Conservation (phyloP, 306 rosid species). For the Hippophae tibetana region DNA sequence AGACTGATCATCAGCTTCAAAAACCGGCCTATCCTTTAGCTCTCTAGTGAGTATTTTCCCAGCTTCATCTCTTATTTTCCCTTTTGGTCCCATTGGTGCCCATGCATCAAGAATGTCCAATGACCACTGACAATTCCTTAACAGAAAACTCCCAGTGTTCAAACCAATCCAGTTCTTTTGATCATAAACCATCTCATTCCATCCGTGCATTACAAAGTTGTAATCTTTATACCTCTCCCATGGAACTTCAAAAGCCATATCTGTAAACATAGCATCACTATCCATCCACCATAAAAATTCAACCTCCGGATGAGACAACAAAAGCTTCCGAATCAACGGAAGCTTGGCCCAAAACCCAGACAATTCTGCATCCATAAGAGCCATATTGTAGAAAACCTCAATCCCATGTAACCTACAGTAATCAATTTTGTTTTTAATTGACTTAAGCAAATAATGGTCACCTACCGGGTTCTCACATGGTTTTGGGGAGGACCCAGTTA, state of each 20-base stretch:
- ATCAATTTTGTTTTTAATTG: conserved; percentile 83
- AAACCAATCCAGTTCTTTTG: conserved; percentile 80
- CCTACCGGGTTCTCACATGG: conserved; percentile 91
- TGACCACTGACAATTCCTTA: conserved; percentile 77
- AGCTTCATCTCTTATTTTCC: conserved; percentile 69
- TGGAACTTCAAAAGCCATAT: conserved; percentile 83
- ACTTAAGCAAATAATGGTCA: conserved; percentile 66
- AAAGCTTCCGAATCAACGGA: conserved; percentile 62
- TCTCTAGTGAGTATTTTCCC: conserved; percentile 68
- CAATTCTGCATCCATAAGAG: conserved; percentile 78
- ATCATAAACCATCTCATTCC: conserved; percentile 76
- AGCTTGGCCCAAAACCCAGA: conserved; percentile 94
- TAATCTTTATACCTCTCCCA: conserved; percentile 68
- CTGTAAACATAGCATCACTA: conserved; percentile 91
- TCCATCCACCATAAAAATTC: conserved; percentile 98
- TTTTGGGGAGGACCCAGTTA: conserved; percentile 87
- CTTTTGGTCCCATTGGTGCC: conserved; percentile 97
- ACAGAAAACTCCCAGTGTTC: conserved; percentile 67
- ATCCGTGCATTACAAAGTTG: conserved; percentile 74
- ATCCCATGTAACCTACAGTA: conserved; percentile 80
- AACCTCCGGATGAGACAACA: conserved; percentile 66
- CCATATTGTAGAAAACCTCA: conserved; percentile 75
- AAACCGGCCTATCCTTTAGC: conserved; percentile 60
- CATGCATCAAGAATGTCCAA: conserved; percentile 76
- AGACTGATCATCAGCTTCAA: conserved; percentile 83